Evolutionary conservation across 2,329 filamentous ascomycete genomes (phyloP), one percentile per base, ranked within the genome.

Genomic region (Annulohypoxylon truncatum): DNA sequence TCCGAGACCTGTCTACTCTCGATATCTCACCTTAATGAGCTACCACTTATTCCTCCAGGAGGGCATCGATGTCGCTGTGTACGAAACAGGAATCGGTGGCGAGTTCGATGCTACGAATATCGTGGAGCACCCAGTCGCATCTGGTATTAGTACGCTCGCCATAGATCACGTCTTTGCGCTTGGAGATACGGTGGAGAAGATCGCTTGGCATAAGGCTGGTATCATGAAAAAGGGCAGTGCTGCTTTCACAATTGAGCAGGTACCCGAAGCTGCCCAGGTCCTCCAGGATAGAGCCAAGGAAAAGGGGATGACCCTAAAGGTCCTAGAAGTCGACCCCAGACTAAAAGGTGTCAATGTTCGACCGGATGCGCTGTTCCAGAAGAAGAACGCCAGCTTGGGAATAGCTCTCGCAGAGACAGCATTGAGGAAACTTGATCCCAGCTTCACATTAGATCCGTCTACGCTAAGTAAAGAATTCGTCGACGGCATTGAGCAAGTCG

Each of bases 201-300:
- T 92, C 67, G 89, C 90, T 0, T 92, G 90, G 90, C 89, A 92
- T 77, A 92, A 92, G 78, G 87, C 88, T 0, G 90, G 90, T 1
- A 90, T 92, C 61, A 88, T 92, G 80, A 92, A 92, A 78, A 60
- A 74, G 0, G 86, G 85, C 0, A 81, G 82, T 8, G 82, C 84
- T 15, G 87, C 87, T 2, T 90, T 90, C 52, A 87, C 86, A 0
- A 79, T 87, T 3, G 77, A 82, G 26, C 88, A 90, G 74, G 76
- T 82, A 0, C 75, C 81, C 1, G 79, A 74, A 1, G 83, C 82
- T 1, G 76, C 79, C 10, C 72, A 77, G 22, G 85, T 88, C 0
- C 71, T 90, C 28, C 71, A 76, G 35, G 68, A 79, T 3, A 78
- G 89, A 44, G 89, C 89, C 0, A 63, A 48, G 4, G 87, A 90